Percentiles rank a stretch among this genome's conserved stretches.
These are phyloP conservation scores for Pelargonium australe DNA, from an alignment of 441 rosid genomes.

Conservation along the genomic window DNA sequence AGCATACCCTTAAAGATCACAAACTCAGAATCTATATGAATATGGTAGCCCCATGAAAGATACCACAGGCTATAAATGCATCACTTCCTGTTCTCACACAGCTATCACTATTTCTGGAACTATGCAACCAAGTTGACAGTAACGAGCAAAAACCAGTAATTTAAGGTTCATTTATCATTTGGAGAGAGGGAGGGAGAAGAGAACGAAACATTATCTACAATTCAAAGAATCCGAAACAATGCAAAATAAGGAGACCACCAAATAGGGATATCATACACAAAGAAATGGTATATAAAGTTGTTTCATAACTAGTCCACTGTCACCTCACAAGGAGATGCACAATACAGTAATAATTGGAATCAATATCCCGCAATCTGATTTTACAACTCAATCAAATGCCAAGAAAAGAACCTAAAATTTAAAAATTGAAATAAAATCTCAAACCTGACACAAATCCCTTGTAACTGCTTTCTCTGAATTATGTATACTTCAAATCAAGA, in stretches of 20 bases:
- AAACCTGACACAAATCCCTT: constrained; percentile 44
- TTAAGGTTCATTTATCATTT: background rate
- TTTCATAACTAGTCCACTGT: constrained; percentile 16
- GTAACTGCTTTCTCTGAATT: constrained; percentile 36
- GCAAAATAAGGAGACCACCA: too few relatives aligned
- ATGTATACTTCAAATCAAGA: constrained; percentile 34
- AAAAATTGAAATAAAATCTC: constrained; percentile 31
- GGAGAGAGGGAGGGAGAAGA: background rate
- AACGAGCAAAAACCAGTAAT: background rate
- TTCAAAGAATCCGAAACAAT: background rate
- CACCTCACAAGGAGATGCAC: constrained; percentile 32
- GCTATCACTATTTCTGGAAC: background rate
- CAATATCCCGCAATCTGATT: constrained; percentile 46
- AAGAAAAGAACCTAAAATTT: constrained; percentile 34
- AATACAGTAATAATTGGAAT: constrained; percentile 30
- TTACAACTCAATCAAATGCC: constrained; percentile 55
- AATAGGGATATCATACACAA: background rate
- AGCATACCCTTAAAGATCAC: background rate
- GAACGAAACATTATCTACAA: background rate
- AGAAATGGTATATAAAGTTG: constrained; percentile 8
- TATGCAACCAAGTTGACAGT: background rate
- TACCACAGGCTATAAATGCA: background rate
- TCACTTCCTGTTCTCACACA: background rate
- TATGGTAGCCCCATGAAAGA: background rate
- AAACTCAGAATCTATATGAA: background rate